These are phyloP conservation scores for Cicer judaicum DNA, from an alignment of 306 rosid species.

Conservation along the genomic window DNA sequence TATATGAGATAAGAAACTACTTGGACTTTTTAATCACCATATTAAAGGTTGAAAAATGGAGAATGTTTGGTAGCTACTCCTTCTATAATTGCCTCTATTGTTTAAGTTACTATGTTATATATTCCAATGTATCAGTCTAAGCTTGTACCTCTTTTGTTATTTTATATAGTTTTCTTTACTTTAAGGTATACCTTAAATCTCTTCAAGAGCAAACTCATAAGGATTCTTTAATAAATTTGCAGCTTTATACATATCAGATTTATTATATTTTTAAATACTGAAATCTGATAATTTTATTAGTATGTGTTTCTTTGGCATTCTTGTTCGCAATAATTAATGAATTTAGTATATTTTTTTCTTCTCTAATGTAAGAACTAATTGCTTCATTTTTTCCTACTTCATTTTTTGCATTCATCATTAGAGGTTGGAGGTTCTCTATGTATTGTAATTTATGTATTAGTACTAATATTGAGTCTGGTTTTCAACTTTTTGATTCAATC, in stretches of 20 bases:
- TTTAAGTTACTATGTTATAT: no score
- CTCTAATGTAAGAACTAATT: background rate
- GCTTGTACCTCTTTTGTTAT: background rate
- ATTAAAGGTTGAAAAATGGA: no score
- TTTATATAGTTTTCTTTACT: background rate
- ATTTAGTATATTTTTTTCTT: background rate
- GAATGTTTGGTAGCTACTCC: no score
- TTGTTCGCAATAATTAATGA: background rate
- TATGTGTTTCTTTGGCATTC: background rate
- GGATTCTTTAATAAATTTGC: background rate
- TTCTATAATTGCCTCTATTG: no score
- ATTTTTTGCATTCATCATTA: no score
- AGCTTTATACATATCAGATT: no score
- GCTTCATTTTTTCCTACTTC: background rate
- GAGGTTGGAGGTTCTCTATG: background rate
- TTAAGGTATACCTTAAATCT: background rate
- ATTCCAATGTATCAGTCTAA: no score
- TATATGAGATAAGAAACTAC: no score
- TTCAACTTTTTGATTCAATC: constrained; percentile 13
- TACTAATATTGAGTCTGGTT: background rate
- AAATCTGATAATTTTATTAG: background rate
- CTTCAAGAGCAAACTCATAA: background rate
- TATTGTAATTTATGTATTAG: background rate
- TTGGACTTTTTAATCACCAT: no score
- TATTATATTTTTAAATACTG: background rate